Percentiles rank a stretch among this genome's conserved stretches.
Conservation (phyloP, 2,329 filamentous ascomycete genomes). For the Camptophora hylomeconis region DNA sequence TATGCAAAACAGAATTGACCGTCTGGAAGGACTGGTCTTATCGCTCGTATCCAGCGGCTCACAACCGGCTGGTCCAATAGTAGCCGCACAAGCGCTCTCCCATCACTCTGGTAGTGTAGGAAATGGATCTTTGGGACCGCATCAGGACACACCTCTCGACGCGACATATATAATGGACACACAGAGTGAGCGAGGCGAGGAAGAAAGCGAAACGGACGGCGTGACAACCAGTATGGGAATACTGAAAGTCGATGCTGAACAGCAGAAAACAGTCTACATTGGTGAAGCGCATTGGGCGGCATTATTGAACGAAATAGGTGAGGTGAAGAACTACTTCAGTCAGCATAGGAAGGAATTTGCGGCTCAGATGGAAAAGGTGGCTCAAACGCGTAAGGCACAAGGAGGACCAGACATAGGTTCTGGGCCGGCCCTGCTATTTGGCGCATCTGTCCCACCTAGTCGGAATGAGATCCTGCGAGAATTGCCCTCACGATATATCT, state of each 20-base stretch:
- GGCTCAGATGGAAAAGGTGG: slow-evolving; percentile 63
- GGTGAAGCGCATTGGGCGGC: slow-evolving; percentile 76
- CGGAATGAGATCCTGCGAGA: slow-evolving; percentile 66
- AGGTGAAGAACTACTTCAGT: slow-evolving; percentile 83
- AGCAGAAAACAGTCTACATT: slow-evolving; percentile 64
- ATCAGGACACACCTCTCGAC: slow-evolving; percentile 21
- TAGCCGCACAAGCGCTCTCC: slow-evolving; percentile 38
- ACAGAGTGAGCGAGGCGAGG: slow-evolving; percentile 43
- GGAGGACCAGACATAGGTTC: slow-evolving; percentile 42
- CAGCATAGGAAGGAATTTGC: slow-evolving; percentile 82
- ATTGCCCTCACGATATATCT: slow-evolving; percentile 66
- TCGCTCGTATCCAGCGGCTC: slow-evolving; percentile 85
- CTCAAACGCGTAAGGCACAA: slow-evolving; percentile 47
- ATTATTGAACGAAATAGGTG: slow-evolving; percentile 69
- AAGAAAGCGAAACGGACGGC: slow-evolving; percentile 57
- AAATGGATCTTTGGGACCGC: slow-evolving; percentile 23
- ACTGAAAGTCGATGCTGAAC: slow-evolving; percentile 65
- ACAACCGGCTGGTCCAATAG: slow-evolving; percentile 44
- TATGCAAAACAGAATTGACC: slow-evolving; percentile 97
- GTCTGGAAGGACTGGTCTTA: slow-evolving; percentile 80
- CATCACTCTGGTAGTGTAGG: slow-evolving; percentile 25
- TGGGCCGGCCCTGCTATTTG: slow-evolving; percentile 68
- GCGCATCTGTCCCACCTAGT: slow-evolving; percentile 53
- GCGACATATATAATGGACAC: slow-evolving; percentile 32
- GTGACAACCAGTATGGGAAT: slow-evolving; percentile 65